A percentile compares a stretch with the other conserved stretches of the same genome.
Conservation (phyloP, 2,329 filamentous ascomycete genomes). For the Penicillium sp. region DNA sequence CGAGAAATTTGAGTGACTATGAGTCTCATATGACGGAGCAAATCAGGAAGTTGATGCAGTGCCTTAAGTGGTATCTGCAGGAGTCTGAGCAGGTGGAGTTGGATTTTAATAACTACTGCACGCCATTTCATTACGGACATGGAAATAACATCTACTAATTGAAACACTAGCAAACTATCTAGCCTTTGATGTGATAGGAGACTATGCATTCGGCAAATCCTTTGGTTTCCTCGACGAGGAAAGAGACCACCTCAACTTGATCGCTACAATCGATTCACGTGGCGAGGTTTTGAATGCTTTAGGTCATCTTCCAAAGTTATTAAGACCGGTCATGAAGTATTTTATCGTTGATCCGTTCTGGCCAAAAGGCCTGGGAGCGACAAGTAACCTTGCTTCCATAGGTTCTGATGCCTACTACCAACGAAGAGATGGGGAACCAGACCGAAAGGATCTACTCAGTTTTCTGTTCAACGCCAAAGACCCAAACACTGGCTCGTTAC, state of each 20-base stretch:
- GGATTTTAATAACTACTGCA: background rate
- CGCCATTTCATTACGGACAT: background rate
- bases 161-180: slow-evolving; percentile 6
- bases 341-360: slow-evolving; percentile 8
- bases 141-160: background rate
- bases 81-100: background rate
- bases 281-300: slow-evolving; percentile 8
- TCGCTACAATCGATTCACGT: slow-evolving; percentile 3
- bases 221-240: slow-evolving; percentile 12
- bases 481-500: background rate
- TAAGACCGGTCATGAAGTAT: slow-evolving; percentile 1
- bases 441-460: background rate
- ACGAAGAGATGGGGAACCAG: background rate
- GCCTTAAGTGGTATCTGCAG: background rate
- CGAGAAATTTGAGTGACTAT: slow-evolving; percentile 8
- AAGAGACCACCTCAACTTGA: slow-evolving; percentile 7
- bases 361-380: background rate
- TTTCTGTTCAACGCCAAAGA: slow-evolving; percentile 9
- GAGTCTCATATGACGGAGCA: slow-evolving; percentile 6
- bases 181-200: slow-evolving; percentile 12
- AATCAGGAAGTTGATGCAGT: slow-evolving; percentile 1
- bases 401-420: slow-evolving; percentile 4
- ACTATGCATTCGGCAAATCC: slow-evolving; percentile 9
- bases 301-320: background rate
- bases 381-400: background rate